A percentile compares a stretch with the other conserved stretches of the same genome.
These are phyloP conservation scores for Trichomonas vaginalis DNA, from an alignment of 208 protist genomes.

Conservation along the genomic window DNA sequence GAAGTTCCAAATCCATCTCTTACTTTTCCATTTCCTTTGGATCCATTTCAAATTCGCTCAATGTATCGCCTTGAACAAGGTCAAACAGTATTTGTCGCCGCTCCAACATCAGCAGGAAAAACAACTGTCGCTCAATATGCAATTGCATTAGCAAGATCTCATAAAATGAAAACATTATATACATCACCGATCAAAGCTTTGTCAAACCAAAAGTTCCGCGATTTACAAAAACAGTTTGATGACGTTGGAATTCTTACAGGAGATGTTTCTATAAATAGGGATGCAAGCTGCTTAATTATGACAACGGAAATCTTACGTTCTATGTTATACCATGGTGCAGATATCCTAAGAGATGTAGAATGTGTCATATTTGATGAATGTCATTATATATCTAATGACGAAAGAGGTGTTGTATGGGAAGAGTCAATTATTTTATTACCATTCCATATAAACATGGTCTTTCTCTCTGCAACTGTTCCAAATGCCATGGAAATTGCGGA, in stretches of 20 bases:
- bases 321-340: conserved; percentile 49
- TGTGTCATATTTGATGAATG: conserved; percentile 69
- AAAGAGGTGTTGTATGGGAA: conserved; percentile 98
- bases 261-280: conserved; percentile 91
- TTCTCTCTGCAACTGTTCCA: conserved; percentile 63
- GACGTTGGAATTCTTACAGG: conserved; percentile 98
- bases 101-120: conserved; percentile 98
- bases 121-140: conserved; percentile 98
- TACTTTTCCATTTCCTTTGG: neutral
- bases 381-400: conserved; percentile 91
- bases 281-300: conserved; percentile 95
- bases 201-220: conserved; percentile 98
- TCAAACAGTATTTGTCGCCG: conserved; percentile 93
- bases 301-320: conserved; percentile 96
- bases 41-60: neutral
- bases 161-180: conserved; percentile 97
- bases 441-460: conserved; percentile 88
- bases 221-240: conserved; percentile 60
- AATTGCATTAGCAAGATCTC: conserved; percentile 84
- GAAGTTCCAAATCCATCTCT: neutral
- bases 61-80: conserved; percentile 39
- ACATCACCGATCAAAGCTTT: conserved; percentile 99
- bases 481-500: conserved; percentile 16
- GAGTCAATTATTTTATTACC: conserved; percentile 98
- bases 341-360: conserved; percentile 39